These are phyloP conservation scores for Cytospora chrysosperma DNA, from an alignment of 2,329 filamentous ascomycete genomes.

Conservation along the genomic window DNA sequence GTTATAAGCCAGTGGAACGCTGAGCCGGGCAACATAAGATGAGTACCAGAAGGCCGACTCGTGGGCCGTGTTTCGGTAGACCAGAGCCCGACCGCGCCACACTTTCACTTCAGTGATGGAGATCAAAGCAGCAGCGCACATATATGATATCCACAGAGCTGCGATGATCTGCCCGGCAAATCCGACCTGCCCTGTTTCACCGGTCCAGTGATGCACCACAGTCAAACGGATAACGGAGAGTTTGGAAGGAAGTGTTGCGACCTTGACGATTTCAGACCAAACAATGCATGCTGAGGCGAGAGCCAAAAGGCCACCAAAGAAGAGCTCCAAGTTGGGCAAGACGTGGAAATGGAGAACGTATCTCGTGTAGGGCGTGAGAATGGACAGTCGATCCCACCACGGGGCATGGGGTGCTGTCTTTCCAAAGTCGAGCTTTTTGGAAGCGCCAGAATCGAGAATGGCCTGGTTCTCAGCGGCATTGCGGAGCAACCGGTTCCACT, in stretches of 20 bases:
- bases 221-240: slow-evolving; percentile 68
- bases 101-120: slow-evolving; percentile 92
- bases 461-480: slow-evolving; percentile 74
- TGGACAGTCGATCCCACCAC: slow-evolving; percentile 51
- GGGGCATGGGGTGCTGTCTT: slow-evolving; percentile 54
- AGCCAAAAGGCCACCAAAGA: slow-evolving; percentile 65
- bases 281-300: slow-evolving; percentile 79
- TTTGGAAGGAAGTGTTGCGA: slow-evolving; percentile 61
- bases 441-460: slow-evolving; percentile 79
- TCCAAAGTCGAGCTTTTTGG: slow-evolving; percentile 76
- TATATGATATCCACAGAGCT: slow-evolving; percentile 89
- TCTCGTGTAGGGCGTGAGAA: slow-evolving; percentile 79
- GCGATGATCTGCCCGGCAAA: slow-evolving; percentile 85
- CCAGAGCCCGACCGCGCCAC: slow-evolving; percentile 93
- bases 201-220: slow-evolving; percentile 73
- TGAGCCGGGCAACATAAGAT: slow-evolving; percentile 86
- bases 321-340: slow-evolving; percentile 65
- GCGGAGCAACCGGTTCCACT: slow-evolving; percentile 79
- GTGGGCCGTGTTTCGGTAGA: slow-evolving; percentile 85
- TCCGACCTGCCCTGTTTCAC: slow-evolving; percentile 71
- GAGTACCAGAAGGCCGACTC: slow-evolving; percentile 97
- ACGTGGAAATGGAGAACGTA: slow-evolving; percentile 75
- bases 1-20: slow-evolving; percentile 91
- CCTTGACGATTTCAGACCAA: slow-evolving; percentile 91
- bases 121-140: slow-evolving; percentile 85